Conservation (phyloP, 164 flowering plant genomes). For the Annona squamosa region DNA sequence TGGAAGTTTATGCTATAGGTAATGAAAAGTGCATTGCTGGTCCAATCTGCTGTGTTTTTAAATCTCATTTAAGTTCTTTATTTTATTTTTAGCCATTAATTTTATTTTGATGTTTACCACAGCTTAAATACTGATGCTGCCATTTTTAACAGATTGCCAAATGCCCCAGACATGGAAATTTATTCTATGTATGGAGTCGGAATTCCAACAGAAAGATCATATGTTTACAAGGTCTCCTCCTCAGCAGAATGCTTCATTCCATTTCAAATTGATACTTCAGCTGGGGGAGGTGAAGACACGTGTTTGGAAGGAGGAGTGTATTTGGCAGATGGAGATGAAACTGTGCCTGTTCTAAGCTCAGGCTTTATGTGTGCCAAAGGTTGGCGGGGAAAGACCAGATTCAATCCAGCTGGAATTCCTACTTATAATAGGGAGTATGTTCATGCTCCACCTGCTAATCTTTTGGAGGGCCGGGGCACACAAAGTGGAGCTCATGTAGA, state of each 20-base stretch:
- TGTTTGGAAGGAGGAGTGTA: slow-evolving; percentile 74
- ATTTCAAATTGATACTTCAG: slow-evolving; percentile 74
- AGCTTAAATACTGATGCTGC: too few relatives aligned
- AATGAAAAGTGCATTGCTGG: too few relatives aligned
- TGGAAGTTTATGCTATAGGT: too few relatives aligned
- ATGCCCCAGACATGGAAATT: slow-evolving; percentile 95
- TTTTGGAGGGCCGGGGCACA: slow-evolving; percentile 95
- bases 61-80: too few relatives aligned
- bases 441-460: slow-evolving; percentile 82
- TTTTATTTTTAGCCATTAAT: too few relatives aligned
- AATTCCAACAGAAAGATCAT: slow-evolving; percentile 89
- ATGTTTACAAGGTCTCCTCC: slow-evolving; percentile 56
- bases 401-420: slow-evolving; percentile 84
- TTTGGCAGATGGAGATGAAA: slow-evolving; percentile 82
- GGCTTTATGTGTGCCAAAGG: slow-evolving; percentile 96
- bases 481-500: slow-evolving; percentile 99
- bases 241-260: slow-evolving; percentile 83
- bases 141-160: slow-evolving; percentile 60
- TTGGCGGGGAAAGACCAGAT: slow-evolving; percentile 91
- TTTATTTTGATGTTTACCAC: too few relatives aligned
- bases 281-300: slow-evolving; percentile 38
- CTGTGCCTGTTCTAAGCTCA: slow-evolving; percentile 89
- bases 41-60: too few relatives aligned
- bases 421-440: slow-evolving; percentile 74
- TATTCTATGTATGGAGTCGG: slow-evolving; percentile 93